Evolutionary conservation across 2,329 filamentous ascomycete species (phyloP), one percentile per base, ranked within the genome.

Genomic region (Tolypocladium ovalisporum): DNA sequence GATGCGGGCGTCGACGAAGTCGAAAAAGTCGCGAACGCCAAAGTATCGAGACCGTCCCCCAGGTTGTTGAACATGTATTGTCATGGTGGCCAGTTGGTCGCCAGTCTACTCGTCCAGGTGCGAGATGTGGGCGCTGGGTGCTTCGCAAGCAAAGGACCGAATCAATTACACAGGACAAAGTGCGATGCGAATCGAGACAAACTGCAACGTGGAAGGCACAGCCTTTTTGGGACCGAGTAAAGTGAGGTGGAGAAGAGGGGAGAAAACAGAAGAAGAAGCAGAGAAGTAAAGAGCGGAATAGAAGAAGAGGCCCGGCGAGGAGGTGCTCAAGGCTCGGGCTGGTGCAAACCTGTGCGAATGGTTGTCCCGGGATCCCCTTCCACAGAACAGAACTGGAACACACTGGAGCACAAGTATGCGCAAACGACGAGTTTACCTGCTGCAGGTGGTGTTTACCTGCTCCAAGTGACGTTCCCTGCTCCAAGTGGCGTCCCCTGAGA

Each of bases 11-110:
- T 77, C 72, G 22, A 72, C 54, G 22, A 60, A 62, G 56, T 75
- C 70, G 55, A 74, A 63, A 39, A 67, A 65, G 51, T 75, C 67
- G 54, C 74, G 70, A 54, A 71, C 47, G 24, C 67, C 68, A 52
- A 65, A 71, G 55, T 71, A 65, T 19, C 61, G 65, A 47, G 66
- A 69, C 17, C 65, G 66, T 19, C 61, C 54, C 39, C 55, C 47
- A 10, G 42, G 54, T n/a, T 8, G 47, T 22, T n/a, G 29, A 32
- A 51, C n/a, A 2, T 29, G 15, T n/a, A 47, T 36, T 4, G 32
- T 19, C n/a, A 32, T 22, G n/a, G 9, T 34, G n/a, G 44, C n/a
- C 17, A 35, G 42, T 2, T 44, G 52, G 15, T 49, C 15, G 42
- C 22, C 44, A 17, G 29, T 34, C 19, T 9, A n/a, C 29, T 2